These are phyloP conservation scores for Eucalyptus decipiens DNA, from an alignment of 345 rosid species.

Conservation along the genomic window DNA sequence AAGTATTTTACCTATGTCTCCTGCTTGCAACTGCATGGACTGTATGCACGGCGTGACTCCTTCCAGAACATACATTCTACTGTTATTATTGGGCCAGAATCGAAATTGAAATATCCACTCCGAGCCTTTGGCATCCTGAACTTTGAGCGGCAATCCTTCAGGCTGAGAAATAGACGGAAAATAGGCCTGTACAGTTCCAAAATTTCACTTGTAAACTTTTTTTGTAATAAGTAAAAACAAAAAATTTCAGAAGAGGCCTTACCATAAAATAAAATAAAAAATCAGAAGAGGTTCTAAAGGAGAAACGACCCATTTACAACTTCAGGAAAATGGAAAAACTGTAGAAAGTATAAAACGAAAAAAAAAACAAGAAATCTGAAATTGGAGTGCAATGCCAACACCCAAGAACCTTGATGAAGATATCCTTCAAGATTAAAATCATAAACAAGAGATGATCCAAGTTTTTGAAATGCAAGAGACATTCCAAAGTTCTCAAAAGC, in stretches of 20 bases:
- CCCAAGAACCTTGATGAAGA: background rate
- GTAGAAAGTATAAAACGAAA: background rate
- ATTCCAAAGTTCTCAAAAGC: background rate
- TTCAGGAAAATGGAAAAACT: background rate
- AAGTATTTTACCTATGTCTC: slow-evolving; percentile 64
- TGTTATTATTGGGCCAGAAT: slow-evolving; percentile 87
- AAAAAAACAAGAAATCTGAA: background rate
- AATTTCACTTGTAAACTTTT: background rate
- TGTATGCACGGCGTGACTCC: slow-evolving; percentile 94
- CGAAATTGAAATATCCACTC: slow-evolving; percentile 97
- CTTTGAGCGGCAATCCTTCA: slow-evolving; percentile 88
- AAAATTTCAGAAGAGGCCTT: background rate
- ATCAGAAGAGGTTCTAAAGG: background rate
- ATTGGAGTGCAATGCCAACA: background rate
- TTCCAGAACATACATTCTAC: slow-evolving; percentile 93
- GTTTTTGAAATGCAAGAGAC: background rate
- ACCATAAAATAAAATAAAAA: background rate
- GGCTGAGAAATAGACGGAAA: slow-evolving; percentile 76
- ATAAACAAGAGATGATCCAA: background rate
- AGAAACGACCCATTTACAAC: background rate
- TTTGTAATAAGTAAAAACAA: background rate
- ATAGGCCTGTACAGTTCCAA: slow-evolving; percentile 43
- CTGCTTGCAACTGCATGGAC: slow-evolving; percentile 92
- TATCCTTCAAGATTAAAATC: background rate
- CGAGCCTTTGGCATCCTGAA: slow-evolving; percentile 88